Evolutionary conservation across 495 filamentous ascomycete genomes (phyloP), one percentile per base, ranked within the genome.

Genomic region (Hyaloscypha finlandica): DNA sequence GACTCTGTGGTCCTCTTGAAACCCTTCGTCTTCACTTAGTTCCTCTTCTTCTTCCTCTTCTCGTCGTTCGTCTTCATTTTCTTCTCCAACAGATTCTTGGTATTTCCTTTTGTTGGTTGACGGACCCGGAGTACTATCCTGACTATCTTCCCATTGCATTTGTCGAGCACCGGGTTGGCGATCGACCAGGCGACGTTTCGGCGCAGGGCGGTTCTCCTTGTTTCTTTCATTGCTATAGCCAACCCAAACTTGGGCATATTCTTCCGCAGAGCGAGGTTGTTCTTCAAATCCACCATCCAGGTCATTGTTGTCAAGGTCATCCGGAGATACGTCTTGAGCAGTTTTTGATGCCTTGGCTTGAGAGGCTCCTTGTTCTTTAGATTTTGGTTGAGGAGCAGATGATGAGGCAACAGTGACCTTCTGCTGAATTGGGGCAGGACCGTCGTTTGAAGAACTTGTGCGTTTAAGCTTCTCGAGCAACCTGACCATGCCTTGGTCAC

Each of bases 101-200:
- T 74, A 48, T 35, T 25, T 12, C 25, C 22, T 59, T 12, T 69
- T 68, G 6, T 54, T 53, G 4, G 20, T 63, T 9, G 71, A 68
- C 12, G 59, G 42, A 20, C 51, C 52, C 32, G 60, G 59, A 32
- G 61, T 54, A 48, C 8, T 61, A 61, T 74, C 65, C 39, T 73
- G 70, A 56, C 70, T 63, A 67, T 48, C 42, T 48, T 74, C 71
- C 58, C 74, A 80, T 29, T 45, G 52, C 25, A 81, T 61, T 22
- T 74, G 59, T 37, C 68, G 51, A 14, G 78, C 80, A 65, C 74
- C 68, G 4, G 66, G 51, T 63, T 84, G 80, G 9, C 60, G 73
- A 70, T 83, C 81, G 19, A 79, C 63, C 16, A 83, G 20, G n/a
- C 65, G 68, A 45, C 51, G 51, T 67, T 73, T 73, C 6, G 33